Conservation (phyloP, 192 early-diverging fungal species). For the Coemansia sp. region DNA sequence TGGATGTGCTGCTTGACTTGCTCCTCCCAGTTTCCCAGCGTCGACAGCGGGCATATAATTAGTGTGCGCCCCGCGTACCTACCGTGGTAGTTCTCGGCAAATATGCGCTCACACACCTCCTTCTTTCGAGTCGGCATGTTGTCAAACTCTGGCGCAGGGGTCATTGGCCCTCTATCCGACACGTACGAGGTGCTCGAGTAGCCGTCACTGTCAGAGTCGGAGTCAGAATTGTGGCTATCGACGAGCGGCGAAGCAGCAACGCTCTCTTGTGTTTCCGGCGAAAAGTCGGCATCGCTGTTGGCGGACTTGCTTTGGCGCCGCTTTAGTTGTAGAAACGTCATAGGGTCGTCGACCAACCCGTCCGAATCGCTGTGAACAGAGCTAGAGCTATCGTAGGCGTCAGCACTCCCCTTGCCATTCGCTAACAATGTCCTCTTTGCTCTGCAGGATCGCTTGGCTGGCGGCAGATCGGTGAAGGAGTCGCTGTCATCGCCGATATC, state of each 20-base stretch:
- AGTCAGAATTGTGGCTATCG: not conserved
- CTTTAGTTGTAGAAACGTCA: not conserved
- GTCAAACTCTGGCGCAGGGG: slow-evolving; percentile 46
- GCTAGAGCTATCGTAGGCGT: not conserved
- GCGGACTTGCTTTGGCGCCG: not conserved
- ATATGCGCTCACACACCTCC: slow-evolving; percentile 43
- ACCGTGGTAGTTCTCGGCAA: slow-evolving; percentile 43
- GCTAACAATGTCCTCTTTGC: not conserved
- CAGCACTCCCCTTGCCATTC: not conserved
- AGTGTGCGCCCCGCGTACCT: slow-evolving; percentile 62
- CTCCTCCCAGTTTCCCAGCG: slow-evolving; percentile 75
- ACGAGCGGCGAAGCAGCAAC: not conserved
- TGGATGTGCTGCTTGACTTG: slow-evolving; percentile 61
- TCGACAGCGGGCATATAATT: slow-evolving; percentile 73
- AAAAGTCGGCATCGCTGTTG: not conserved
- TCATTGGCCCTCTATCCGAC: slow-evolving; percentile 37
- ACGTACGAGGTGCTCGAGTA: slow-evolving; percentile 7
- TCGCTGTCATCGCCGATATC: slow-evolving; percentile 33
- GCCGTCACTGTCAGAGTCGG: slow-evolving; percentile 1
- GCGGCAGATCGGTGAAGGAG: slow-evolving; percentile 25
- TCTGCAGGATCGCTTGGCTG: not conserved
- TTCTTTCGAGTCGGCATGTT: slow-evolving; percentile 37
- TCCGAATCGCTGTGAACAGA: slow-evolving; percentile 20
- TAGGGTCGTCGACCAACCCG: slow-evolving; percentile 21
- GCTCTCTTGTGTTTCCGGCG: not conserved